phyloP scores from a whole-genome alignment of 805 yeast genomes.

The Wickerhamomyces mucosus region DNA sequence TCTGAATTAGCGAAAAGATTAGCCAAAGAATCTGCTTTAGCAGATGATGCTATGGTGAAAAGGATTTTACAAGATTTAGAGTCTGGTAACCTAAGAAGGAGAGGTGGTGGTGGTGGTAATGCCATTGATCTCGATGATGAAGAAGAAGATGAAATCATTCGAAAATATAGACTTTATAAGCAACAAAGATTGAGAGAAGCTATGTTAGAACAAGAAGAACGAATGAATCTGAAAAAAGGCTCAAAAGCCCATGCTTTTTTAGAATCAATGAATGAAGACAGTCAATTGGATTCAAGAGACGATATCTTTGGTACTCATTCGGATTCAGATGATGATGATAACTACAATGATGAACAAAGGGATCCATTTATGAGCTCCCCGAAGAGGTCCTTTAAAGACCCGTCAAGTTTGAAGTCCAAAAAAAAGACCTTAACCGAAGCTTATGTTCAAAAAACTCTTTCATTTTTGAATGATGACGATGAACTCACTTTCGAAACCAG shows the following conservation, averaged over 20 bases:
- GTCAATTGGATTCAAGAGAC: slow-evolving; percentile 19
- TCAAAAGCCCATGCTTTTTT: slow-evolving; percentile 60
- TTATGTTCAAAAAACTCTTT: slow-evolving; percentile 46
- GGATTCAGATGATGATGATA: slow-evolving; percentile 20
- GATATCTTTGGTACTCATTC: slow-evolving; percentile 22
- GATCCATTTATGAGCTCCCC: slow-evolving; percentile 22
- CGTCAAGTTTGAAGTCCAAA: slow-evolving; percentile 10
- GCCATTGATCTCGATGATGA: slow-evolving; percentile 67
- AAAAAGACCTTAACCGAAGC: slow-evolving; percentile 37
- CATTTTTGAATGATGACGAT: slow-evolving; percentile 34
- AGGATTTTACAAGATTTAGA: slow-evolving; percentile 63
- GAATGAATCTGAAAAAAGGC: slow-evolving; percentile 38
- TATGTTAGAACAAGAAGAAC: slow-evolving; percentile 38
- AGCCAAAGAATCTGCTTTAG: slow-evolving; percentile 49
- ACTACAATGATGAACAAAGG: slow-evolving; percentile 18
- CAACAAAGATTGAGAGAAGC: slow-evolving; percentile 29
- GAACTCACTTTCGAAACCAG: too few relatives aligned
- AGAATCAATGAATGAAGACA: slow-evolving; percentile 47
- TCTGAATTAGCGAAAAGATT: slow-evolving; percentile 48
- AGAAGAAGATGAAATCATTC: slow-evolving; percentile 53
- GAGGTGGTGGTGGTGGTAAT: slow-evolving; percentile 41
- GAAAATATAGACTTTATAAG: slow-evolving; percentile 16
- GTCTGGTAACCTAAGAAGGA: slow-evolving; percentile 58
- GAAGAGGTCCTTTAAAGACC: slow-evolving; percentile 10
- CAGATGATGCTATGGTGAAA: slow-evolving; percentile 55